Evolutionary conservation across 192 early-diverging fungal genomes (phyloP), one percentile per base, ranked within the genome.

Genomic region (Coemansia furcata): DNA sequence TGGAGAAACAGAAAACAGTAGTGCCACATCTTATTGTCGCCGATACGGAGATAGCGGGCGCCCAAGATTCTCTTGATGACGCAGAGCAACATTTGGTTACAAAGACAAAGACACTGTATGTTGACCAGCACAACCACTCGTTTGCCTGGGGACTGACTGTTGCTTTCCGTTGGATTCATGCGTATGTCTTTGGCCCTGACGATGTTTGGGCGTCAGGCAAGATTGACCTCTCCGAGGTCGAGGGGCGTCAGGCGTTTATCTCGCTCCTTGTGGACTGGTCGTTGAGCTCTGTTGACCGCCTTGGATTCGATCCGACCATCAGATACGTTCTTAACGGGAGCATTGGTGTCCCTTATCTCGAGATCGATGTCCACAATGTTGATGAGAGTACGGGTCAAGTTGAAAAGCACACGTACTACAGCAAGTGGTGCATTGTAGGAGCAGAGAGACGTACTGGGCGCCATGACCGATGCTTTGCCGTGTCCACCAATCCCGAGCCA

Each of bases 141-240:
- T 72, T 50, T 30, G 52, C 60, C 10, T 72, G 70, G 70, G 70
- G 63, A 44, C 43, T 44, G 43, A 17, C 43, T 12, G 43, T 17
- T 12, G 0, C 37, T 66, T 12, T 43, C 46, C 6, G 10, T 60
- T n/a, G 36, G 2, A 23, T 60, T n/a, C 29, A 50, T 15, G 38
- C 32, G 12, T 46, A 23, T 5, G 21, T 69, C 15, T 23, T 69
- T 10, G 17, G 43, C 3, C 52, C 30, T 4, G 60, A 54, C 40
- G n/a, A 6, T 0, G 39, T 50, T 9, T 19, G 40, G 1, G 26
- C n/a, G 38, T 59, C 69, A 3, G 19, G 33, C 3, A 14, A 23
- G 4, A 44, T 39, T 11, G 55, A 43, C 29, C 29, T 65, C 4
- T n/a, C 32, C 1, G 39, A 10, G 2, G 0, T 14, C 1, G 15